Base-by-base conservation (phyloP, 1,139 yeast genomes). In the Pichia sp. region DNA sequence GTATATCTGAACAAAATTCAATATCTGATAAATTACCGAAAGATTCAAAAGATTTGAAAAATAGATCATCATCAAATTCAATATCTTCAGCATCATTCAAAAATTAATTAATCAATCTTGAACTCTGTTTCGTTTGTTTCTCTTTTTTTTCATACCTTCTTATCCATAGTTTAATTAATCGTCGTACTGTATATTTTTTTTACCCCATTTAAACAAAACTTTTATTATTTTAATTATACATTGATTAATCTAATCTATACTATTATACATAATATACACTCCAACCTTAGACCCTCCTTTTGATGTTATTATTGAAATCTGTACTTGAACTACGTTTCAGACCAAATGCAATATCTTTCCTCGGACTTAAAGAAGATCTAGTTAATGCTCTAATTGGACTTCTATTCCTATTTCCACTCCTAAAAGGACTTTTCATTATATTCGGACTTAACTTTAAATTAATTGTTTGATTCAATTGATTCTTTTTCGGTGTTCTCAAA, bases 1-100 rank as follows among this genome's bases (percentile, higher is more conserved):
- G 57, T 41, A 52, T 59, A 31, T 50, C 53, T 18, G 45, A 44
- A 26, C 44, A 37, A 31, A 28, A 17, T 30, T 31, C 41, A 18
- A 28, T 26, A 34, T 28, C 34, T 6, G 28, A 36, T 28, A 30
- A 36, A 14, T 20, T 35, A 6, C 37, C 32, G 18, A 30, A 15
- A 5, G 32, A 17, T 17, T 4, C 20, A 30, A 30, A 10, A 14
- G 24, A 22, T 22, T n/a, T n/a, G n/a, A n/a, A n/a, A n/a, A 8
- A 14, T 14, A 26, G 30, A 26, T 17, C 28, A 34, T 12, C 21
- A 23, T 34, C 28, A 23, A 18, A 12, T 18, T 19, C 36, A 23
- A 21, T 34, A 23, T 34, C 28, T 23, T 12, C 24, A 5, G 26
- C 31, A 5, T 19, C 19, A 32, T 14, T 34, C 8, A 34, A 34